phyloP scores from a whole-genome alignment of 306 rosid species.

The Citrullus amarus region DNA sequence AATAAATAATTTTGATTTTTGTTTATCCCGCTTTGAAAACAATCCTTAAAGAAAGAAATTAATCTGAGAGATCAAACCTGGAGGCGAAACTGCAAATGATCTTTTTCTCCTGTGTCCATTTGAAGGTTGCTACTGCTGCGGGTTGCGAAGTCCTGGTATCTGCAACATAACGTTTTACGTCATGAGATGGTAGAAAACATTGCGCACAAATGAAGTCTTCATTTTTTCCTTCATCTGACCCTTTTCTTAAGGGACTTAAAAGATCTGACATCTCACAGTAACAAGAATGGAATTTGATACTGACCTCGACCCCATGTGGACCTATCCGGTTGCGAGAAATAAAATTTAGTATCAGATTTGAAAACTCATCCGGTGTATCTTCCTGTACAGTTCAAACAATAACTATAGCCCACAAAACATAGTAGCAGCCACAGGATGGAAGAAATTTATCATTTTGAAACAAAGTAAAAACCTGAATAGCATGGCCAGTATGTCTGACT shows the following conservation, averaged over 20 bases:
- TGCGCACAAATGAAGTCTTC: not conserved
- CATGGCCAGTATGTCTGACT: conserved; percentile 86
- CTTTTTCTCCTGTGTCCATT: not conserved
- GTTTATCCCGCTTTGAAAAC: not conserved
- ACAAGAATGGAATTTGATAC: conserved; percentile 15
- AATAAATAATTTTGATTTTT: not conserved
- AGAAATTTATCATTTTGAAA: not conserved
- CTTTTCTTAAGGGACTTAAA: not conserved
- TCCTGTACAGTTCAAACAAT: conserved; percentile 39
- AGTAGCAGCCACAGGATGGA: not conserved
- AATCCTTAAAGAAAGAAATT: not conserved
- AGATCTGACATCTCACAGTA: not conserved
- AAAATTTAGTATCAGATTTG: conserved; percentile 51
- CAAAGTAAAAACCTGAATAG: conserved; percentile 55
- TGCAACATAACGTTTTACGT: not conserved
- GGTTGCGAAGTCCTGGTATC: conserved; percentile 1
- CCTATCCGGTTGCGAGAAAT: conserved; percentile 75
- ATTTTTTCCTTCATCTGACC: not conserved
- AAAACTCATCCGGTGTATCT: conserved; percentile 89
- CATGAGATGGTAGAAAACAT: not conserved
- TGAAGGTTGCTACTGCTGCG: not conserved
- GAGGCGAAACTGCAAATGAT: not conserved
- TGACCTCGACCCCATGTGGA: conserved; percentile 79
- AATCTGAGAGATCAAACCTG: not conserved
- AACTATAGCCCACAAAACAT: not conserved